Evolutionary conservation across 192 early-diverging fungal species (phyloP).

Genomic region (Coemansia umbellata): DNA sequence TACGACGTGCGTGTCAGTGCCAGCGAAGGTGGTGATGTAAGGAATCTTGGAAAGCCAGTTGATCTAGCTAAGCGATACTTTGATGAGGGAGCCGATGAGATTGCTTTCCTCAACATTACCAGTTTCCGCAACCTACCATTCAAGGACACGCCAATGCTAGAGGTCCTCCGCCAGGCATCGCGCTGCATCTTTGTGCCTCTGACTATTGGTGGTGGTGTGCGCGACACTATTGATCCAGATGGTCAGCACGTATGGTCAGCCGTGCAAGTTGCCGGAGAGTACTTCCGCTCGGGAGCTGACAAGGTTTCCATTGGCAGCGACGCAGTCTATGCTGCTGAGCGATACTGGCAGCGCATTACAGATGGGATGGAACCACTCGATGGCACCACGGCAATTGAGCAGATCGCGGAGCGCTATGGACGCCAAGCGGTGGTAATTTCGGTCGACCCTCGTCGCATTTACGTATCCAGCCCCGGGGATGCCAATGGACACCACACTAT

Average conservation of each 20-base stretch:
- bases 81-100: conserved; percentile 95
- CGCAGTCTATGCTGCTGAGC: conserved; percentile 97
- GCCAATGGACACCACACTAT: conserved; percentile 69
- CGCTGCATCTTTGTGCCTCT: conserved; percentile 97
- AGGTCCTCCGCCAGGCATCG: conserved; percentile 82
- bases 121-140: conserved; percentile 92
- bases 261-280: conserved; percentile 96
- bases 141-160: conserved; percentile 90
- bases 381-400: conserved; percentile 88
- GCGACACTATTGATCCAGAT: conserved; percentile 85
- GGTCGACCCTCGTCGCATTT: conserved; percentile 93
- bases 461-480: conserved; percentile 73
- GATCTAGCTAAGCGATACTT: conserved; percentile 90
- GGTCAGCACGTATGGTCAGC: conserved; percentile 72
- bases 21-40: conserved; percentile 61
- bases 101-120: conserved; percentile 98
- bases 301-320: conserved; percentile 99
- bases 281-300: conserved; percentile 98
- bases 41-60: conserved; percentile 97
- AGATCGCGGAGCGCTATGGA: conserved; percentile 93
- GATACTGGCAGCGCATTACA: conserved; percentile 59
- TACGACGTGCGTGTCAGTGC: conserved; percentile 90
- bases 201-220: conserved; percentile 98
- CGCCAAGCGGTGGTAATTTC: conserved; percentile 97
- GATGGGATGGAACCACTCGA: conserved; percentile 32